Evolutionary conservation across 1,284 basidiomycete genomes (phyloP).

Genomic region (Nidula niveotomentosa): DNA sequence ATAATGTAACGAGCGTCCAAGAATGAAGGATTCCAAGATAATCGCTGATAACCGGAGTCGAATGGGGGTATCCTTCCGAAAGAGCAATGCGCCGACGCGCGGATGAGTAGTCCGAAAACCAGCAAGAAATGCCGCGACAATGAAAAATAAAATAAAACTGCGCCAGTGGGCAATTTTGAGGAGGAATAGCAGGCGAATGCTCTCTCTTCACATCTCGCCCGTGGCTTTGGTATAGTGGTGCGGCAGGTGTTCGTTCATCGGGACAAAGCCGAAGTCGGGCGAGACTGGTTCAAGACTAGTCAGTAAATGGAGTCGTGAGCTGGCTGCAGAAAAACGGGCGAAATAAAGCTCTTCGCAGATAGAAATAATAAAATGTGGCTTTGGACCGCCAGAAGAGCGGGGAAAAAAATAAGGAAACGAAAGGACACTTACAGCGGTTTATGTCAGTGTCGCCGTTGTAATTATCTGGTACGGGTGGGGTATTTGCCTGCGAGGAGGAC

Average conservation of each 20-base stretch:
- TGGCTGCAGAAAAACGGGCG: constrained; percentile 5
- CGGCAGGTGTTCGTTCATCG: constrained; percentile 69
- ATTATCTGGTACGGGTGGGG: constrained; percentile 69
- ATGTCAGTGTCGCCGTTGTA: constrained; percentile 68
- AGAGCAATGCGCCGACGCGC: constrained; percentile 3
- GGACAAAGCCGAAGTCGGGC: constrained; percentile 79
- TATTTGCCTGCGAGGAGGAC: constrained; percentile 76
- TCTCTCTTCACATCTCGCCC: constrained; percentile 44
- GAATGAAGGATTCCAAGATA: constrained; percentile 21
- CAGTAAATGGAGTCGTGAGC: constrained; percentile 33
- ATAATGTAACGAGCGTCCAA: constrained; percentile 11
- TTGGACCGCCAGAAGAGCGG: background rate
- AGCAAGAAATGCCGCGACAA: constrained; percentile 14
- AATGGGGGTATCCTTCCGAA: constrained; percentile 14
- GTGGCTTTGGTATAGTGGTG: constrained; percentile 65
- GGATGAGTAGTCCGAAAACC: constrained; percentile 8
- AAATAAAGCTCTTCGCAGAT: background rate
- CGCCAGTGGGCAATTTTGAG: background rate
- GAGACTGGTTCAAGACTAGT: constrained; percentile 60
- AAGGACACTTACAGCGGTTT: constrained; percentile 70
- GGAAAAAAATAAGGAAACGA: constrained; percentile 11
- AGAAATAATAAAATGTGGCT: background rate
- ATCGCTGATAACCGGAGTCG: constrained; percentile 2
- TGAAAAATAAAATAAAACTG: constrained; percentile 10
- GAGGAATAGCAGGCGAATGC: constrained; percentile 10